Percentiles rank a stretch among this genome's conserved stretches.
phyloP scores from a whole-genome alignment of 2,329 filamentous ascomycete genomes.

The Fusarium nematophilum region DNA sequence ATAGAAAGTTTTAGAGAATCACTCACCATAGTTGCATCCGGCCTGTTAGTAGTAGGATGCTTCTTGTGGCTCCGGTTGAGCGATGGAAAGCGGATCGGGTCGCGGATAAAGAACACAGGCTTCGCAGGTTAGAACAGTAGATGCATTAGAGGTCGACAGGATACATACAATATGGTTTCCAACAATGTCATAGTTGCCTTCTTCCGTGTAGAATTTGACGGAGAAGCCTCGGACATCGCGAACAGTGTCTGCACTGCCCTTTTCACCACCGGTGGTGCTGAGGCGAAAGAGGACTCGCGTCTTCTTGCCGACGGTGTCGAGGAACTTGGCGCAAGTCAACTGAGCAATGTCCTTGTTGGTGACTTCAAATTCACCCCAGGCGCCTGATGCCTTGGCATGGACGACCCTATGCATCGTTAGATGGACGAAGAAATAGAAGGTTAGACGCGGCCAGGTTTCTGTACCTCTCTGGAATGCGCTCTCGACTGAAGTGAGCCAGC shows the following conservation, averaged over 20 bases:
- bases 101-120: no score
- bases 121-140: no score
- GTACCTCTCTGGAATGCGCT: slow-evolving; percentile 60
- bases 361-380: slow-evolving; percentile 68
- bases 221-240: slow-evolving; percentile 78
- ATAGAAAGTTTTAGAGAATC: no score
- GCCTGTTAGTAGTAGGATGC: slow-evolving; percentile 21
- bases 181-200: slow-evolving; percentile 73
- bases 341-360: slow-evolving; percentile 65
- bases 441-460: no score
- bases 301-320: slow-evolving; percentile 65
- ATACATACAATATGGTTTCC: no score
- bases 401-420: no score
- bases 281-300: slow-evolving; percentile 71
- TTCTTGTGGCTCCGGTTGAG: no score
- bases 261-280: slow-evolving; percentile 75
- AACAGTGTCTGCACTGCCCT: slow-evolving; percentile 73
- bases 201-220: slow-evolving; percentile 68
- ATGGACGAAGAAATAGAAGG: no score
- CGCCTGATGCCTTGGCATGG: slow-evolving; percentile 51
- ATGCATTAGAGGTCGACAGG: no score
- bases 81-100: no score
- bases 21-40: slow-evolving; percentile 9
- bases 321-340: slow-evolving; percentile 62
- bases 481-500: slow-evolving; percentile 65